These are phyloP conservation scores for Hymenoscyphus occultus DNA, from an alignment of 2,329 filamentous ascomycete genomes.

Conservation along the genomic window DNA sequence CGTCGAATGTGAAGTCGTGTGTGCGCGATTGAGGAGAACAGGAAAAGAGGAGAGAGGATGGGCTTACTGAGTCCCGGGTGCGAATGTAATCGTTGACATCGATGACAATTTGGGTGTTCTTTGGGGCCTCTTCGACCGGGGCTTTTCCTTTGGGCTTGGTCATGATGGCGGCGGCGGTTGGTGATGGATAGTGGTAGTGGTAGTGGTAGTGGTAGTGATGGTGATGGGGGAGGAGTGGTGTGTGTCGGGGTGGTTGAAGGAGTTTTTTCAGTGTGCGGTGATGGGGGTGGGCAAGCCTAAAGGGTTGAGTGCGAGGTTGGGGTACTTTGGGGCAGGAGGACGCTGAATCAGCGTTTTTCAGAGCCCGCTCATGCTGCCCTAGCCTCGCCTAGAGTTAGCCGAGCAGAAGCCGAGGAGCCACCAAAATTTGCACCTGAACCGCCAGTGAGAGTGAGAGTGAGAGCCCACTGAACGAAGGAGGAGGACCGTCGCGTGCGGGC, in stretches of 20 bases:
- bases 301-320: background rate
- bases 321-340: background rate
- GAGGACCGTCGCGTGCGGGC: too few species aligned
- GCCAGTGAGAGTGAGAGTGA: too few species aligned
- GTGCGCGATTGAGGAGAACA: slow-evolving; percentile 12
- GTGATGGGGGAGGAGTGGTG: slow-evolving; percentile 23
- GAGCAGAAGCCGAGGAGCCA: background rate
- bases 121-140: slow-evolving; percentile 32
- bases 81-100: slow-evolving; percentile 75
- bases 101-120: slow-evolving; percentile 41
- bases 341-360: background rate
- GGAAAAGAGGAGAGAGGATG: slow-evolving; percentile 6
- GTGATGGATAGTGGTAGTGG: slow-evolving; percentile 15
- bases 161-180: slow-evolving; percentile 16
- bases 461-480: too few species aligned
- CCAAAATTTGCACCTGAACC: too few species aligned
- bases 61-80: slow-evolving; percentile 72
- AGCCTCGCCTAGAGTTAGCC: background rate
- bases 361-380: background rate
- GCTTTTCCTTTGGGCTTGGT: slow-evolving; percentile 44
- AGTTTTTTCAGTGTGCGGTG: slow-evolving; percentile 18
- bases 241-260: slow-evolving; percentile 33
- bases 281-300: slow-evolving; percentile 12
- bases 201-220: slow-evolving; percentile 18
- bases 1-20: background rate